Evolutionary conservation across 1,284 basidiomycete genomes (phyloP), one percentile per base, ranked within the genome.

Genomic region (Laetiporus sulphureus): DNA sequence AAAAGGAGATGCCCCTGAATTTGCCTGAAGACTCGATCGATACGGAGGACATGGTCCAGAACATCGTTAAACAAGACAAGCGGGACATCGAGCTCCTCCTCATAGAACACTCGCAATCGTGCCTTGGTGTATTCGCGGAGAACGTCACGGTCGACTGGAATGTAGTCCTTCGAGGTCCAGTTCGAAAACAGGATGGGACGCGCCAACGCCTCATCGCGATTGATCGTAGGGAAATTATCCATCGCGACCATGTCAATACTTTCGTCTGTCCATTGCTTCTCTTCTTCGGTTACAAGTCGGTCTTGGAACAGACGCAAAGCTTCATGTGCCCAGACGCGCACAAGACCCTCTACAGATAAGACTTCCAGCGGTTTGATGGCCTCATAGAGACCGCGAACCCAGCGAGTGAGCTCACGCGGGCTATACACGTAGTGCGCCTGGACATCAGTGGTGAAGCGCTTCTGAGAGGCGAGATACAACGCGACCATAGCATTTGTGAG

Each of bases 341-440:
- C 92, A 32, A 99, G 75, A 2, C 96, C 96, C 59, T 99, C 95
- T 1, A 96, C 82, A 2, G 86, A 82, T 7, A 99, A 71, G 11
- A 83, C 80, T 62, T 99, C 95, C 31, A 99, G 67, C 4, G 94
- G 94, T 36, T 85, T 82, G 50, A 99, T 90, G 3, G 95, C 92
- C 62, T 98, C 94, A 60, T 96, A 99, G 46, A 99, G 87, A 59
- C 97, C 97, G 50, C 97, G 79, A 34, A 93, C 83, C 96, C 96
- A 99, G 40, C 96, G 81, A 7, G 96, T 99, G 33, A 99, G 80
- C 62, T 99, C 96, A 75, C 96, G 91, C 57, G 96, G 96, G 72
- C 87, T 91, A 75, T 99, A 99, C 36, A 99, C 89, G 63, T 99
- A 99, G 64, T 99, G 97, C 0, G 95, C 96, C 65, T 99, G 96